Conservation (phyloP, 2,329 filamentous ascomycete genomes). For the Cytospora piceicola region DNA sequence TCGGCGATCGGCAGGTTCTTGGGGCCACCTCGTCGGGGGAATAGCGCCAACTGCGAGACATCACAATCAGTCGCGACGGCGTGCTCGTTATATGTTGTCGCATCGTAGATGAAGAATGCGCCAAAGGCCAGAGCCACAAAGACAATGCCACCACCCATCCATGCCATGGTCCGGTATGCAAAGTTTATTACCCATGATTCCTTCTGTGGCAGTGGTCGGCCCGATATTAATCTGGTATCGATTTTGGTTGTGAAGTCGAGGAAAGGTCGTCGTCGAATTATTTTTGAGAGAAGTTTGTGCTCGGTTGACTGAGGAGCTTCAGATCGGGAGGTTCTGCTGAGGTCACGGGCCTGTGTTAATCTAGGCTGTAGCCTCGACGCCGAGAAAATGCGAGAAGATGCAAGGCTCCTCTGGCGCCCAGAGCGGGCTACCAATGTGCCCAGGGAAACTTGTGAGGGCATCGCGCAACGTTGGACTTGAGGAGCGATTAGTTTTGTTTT, state of each 20-base stretch:
- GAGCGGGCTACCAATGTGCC: constrained; percentile 24
- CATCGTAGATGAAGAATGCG: constrained; percentile 92
- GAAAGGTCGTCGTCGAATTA: constrained; percentile 23
- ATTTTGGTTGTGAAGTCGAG: constrained; percentile 33
- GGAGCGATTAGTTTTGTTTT: constrained; percentile 1
- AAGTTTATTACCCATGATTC: constrained; percentile 58
- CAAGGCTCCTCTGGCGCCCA: constrained; percentile 23
- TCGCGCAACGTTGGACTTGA: constrained; percentile 16
- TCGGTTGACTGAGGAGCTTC: constrained; percentile 12
- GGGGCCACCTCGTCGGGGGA: constrained; percentile 80
- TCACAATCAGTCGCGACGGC: constrained; percentile 70
- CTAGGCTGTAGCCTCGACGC: constrained; percentile 9
- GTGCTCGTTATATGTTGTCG: constrained; percentile 82
- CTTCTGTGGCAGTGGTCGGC: constrained; percentile 54
- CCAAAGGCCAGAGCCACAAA: constrained; percentile 71
- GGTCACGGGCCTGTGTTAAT: constrained; percentile 15
- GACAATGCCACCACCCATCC: constrained; percentile 74
- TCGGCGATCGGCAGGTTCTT: constrained; percentile 95
- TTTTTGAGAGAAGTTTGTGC: constrained; percentile 14
- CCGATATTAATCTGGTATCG: constrained; percentile 51
- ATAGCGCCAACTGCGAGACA: constrained; percentile 82
- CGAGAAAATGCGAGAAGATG: constrained; percentile 8
- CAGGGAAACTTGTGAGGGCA: constrained; percentile 29
- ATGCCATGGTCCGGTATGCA: constrained; percentile 70
- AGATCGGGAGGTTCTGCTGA: constrained; percentile 18